Conservation (phyloP, 305 asterid genomes). For the Fraxinus sp. region DNA sequence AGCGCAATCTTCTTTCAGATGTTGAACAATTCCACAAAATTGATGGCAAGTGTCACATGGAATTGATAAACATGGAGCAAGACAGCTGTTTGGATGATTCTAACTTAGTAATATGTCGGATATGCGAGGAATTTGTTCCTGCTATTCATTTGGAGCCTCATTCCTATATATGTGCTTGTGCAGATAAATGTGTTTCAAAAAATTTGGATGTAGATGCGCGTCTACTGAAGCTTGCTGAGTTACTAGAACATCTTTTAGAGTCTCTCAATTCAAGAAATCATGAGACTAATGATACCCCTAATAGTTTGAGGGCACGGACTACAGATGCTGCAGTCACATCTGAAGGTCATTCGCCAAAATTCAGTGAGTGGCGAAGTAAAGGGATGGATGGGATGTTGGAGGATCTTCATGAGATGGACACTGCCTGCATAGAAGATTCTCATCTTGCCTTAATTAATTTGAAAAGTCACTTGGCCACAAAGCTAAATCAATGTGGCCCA, state of each 20-base stretch:
- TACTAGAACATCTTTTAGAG: slow-evolving; percentile 80
- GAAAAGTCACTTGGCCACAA: slow-evolving; percentile 67
- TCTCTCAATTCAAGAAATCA: slow-evolving; percentile 49
- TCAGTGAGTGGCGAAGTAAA: slow-evolving; percentile 68
- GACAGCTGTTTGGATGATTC: slow-evolving; percentile 56
- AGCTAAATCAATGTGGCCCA: slow-evolving; percentile 70
- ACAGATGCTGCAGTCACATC: slow-evolving; percentile 44
- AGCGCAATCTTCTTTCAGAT: slow-evolving; percentile 32
- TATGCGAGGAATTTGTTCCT: slow-evolving; percentile 88
- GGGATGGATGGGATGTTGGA: slow-evolving; percentile 91
- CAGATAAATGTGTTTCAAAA: slow-evolving; percentile 78
- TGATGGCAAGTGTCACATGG: slow-evolving; percentile 43
- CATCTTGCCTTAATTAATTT: slow-evolving; percentile 56
- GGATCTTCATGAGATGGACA: slow-evolving; percentile 97
- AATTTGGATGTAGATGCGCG: slow-evolving; percentile 72
- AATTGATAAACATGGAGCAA: slow-evolving; percentile 44
- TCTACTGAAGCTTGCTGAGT: slow-evolving; percentile 73
- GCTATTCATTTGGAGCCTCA: slow-evolving; percentile 81
- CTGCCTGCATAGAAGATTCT: slow-evolving; percentile 90
- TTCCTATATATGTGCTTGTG: slow-evolving; percentile 90
- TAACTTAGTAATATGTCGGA: slow-evolving; percentile 77
- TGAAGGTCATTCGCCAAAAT: slow-evolving; percentile 68
- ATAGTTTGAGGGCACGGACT: slow-evolving; percentile 44
- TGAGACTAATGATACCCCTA: slow-evolving; percentile 58
- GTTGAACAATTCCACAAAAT: slow-evolving; percentile 31